phyloP scores from a whole-genome alignment of 164 flowering plant species.

The Brasenia schreberi region DNA sequence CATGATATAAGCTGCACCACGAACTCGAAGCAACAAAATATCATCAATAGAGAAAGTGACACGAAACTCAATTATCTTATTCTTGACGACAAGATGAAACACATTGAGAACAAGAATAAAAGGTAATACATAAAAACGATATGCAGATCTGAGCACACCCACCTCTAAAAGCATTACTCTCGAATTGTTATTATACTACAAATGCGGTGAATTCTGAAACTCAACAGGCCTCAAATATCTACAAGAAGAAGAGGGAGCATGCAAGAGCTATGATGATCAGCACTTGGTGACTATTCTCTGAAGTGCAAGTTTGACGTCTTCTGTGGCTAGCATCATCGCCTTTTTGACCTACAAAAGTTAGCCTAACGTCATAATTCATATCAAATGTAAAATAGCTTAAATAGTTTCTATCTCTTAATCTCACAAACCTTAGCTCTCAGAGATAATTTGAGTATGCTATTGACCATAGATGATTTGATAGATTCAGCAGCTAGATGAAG shows the following conservation, averaged over 20 bases:
- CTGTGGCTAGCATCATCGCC: not conserved
- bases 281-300: not conserved
- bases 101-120: not conserved
- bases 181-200: not conserved
- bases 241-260: not conserved
- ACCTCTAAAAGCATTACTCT: not conserved
- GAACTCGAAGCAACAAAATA: not conserved
- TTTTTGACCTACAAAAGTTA: not conserved
- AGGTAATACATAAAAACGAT: not conserved
- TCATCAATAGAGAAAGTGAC: not conserved
- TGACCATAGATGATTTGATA: constrained; percentile 49
- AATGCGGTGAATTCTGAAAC: not conserved
- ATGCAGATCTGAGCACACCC: not conserved
- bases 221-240: not conserved
- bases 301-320: not conserved
- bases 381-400: too few relatives aligned
- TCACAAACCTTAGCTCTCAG: constrained; percentile 59
- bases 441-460: constrained; percentile 38
- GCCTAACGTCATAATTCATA: not conserved
- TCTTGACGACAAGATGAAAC: not conserved
- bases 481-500: constrained; percentile 52
- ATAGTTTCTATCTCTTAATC: not conserved
- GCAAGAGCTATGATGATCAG: not conserved
- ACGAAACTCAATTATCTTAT: not conserved
- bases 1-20: not conserved